These are phyloP conservation scores for Dothiorella sarmentorum DNA, from an alignment of 2,329 filamentous ascomycete species.

Conservation along the genomic window DNA sequence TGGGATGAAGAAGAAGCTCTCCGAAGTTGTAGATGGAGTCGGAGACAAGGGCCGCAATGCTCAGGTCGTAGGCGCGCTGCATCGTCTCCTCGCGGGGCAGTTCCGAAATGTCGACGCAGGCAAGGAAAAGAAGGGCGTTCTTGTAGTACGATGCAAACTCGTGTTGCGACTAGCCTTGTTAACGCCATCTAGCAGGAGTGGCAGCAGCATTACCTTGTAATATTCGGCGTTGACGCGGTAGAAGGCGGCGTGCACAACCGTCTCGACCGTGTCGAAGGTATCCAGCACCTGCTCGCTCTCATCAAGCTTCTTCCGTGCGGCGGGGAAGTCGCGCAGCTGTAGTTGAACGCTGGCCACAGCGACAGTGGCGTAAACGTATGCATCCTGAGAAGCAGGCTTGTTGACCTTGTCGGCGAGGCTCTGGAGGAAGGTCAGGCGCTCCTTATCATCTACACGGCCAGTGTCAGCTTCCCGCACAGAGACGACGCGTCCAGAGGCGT, in stretches of 20 bases:
- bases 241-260: conserved; percentile 90
- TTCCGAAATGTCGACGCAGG: conserved; percentile 81
- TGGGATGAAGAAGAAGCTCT: conserved; percentile 95
- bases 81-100: conserved; percentile 73
- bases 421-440: conserved; percentile 81
- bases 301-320: conserved; percentile 81
- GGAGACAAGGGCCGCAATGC: conserved; percentile 86
- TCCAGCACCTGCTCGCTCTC: conserved; percentile 85
- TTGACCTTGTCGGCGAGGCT: conserved; percentile 84
- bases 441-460: conserved; percentile 66
- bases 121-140: conserved; percentile 95
- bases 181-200: background rate
- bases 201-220: conserved; percentile 61
- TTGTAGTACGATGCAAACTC: conserved; percentile 97
- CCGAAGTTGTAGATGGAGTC: conserved; percentile 99
- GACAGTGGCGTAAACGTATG: conserved; percentile 88
- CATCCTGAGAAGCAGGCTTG: conserved; percentile 89
- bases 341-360: conserved; percentile 87
- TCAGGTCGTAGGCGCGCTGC: conserved; percentile 84
- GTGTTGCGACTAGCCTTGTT: conserved; percentile 59
- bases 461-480: conserved; percentile 23
- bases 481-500: background rate
- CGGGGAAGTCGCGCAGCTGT: conserved; percentile 72
- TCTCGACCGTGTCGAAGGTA: conserved; percentile 90
- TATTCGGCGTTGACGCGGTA: conserved; percentile 94